These are phyloP conservation scores for Lentinus tigrinus DNA, from an alignment of 768 basidiomycete genomes.

Conservation along the genomic window DNA sequence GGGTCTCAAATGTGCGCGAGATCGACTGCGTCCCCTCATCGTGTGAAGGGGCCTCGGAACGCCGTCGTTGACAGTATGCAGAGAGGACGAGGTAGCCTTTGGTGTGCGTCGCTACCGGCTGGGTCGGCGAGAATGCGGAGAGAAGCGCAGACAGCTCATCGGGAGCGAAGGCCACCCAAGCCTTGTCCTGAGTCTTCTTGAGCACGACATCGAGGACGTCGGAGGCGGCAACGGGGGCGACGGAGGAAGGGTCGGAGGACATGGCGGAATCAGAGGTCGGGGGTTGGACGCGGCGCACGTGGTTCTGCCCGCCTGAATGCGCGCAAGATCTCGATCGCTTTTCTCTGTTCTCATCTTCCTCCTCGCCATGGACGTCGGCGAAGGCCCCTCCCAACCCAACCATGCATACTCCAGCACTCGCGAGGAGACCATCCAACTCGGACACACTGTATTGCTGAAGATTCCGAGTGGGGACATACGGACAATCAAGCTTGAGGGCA, in stretches of 20 bases:
- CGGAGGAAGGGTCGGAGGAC: conserved; percentile 3
- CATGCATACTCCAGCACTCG: conserved; percentile 4
- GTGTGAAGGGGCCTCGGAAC: conserved; percentile 33
- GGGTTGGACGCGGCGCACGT: conserved; percentile 17
- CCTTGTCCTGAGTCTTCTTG: conserved; percentile 27
- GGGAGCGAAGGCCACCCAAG: conserved; percentile 42
- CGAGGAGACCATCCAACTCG: conserved; percentile 50
- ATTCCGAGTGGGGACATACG: conserved; percentile 81
- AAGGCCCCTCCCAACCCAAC: conserved; percentile 20
- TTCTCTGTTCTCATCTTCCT: conserved; percentile 10
- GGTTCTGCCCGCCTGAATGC: background rate
- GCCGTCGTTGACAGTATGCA: conserved; percentile 61
- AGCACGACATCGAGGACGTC: conserved; percentile 33
- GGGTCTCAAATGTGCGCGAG: conserved; percentile 48
- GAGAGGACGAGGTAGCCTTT: conserved; percentile 73
- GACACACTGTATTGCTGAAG: conserved; percentile 76
- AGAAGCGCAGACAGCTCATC: conserved; percentile 56
- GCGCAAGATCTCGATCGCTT: conserved; percentile 10
- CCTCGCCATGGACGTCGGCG: conserved; percentile 24
- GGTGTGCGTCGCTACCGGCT: conserved; percentile 45
- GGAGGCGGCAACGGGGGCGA: conserved; percentile 17
- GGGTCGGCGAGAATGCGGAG: conserved; percentile 51
- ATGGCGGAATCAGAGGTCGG: conserved; percentile 1
- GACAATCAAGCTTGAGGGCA: conserved; percentile 67
- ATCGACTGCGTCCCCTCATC: conserved; percentile 48